Percentiles rank a stretch among this genome's conserved stretches.
These are phyloP conservation scores for Saccharomyces mikatae DNA, from an alignment of 805 yeast species.

Conservation along the genomic window DNA sequence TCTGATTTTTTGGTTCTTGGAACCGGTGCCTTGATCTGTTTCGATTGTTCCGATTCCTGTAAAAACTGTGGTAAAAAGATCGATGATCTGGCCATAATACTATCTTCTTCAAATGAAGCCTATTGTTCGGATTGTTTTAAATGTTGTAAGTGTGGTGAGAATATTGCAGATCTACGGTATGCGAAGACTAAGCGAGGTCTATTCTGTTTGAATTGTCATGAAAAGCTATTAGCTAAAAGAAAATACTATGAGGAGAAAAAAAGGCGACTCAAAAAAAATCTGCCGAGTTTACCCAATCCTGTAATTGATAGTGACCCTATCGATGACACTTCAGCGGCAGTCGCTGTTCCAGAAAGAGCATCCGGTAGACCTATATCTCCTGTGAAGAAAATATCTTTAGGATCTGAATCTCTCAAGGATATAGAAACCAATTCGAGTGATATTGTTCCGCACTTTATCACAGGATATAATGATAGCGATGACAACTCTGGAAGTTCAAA, in stretches of 20 bases:
- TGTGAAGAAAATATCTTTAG: background rate
- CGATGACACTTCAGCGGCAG: background rate
- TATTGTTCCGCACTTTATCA: constrained; percentile 3
- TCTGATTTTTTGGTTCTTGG: constrained; percentile 88
- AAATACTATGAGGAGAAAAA: constrained; percentile 36
- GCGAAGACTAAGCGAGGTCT: constrained; percentile 90
- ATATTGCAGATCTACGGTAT: constrained; percentile 80
- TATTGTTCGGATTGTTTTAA: constrained; percentile 85
- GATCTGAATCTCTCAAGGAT: background rate
- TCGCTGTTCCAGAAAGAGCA: constrained; percentile 16
- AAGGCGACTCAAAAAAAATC: constrained; percentile 20
- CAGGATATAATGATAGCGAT: background rate
- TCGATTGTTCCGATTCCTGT: constrained; percentile 88
- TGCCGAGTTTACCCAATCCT: constrained; percentile 13
- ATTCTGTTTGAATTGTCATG: constrained; percentile 90
- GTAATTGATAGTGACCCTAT: constrained; percentile 3
- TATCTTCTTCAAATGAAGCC: constrained; percentile 90
- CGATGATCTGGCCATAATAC: constrained; percentile 78
- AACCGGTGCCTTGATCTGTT: constrained; percentile 84
- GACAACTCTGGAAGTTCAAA: constrained; percentile 9
- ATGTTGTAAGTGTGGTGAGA: constrained; percentile 78
- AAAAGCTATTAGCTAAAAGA: constrained; percentile 67
- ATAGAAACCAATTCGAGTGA: constrained; percentile 5
- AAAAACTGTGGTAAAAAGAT: constrained; percentile 80
- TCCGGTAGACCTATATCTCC: constrained; percentile 19